Conservation (phyloP, 805 yeast species). For the Millerozyma miso region DNA sequence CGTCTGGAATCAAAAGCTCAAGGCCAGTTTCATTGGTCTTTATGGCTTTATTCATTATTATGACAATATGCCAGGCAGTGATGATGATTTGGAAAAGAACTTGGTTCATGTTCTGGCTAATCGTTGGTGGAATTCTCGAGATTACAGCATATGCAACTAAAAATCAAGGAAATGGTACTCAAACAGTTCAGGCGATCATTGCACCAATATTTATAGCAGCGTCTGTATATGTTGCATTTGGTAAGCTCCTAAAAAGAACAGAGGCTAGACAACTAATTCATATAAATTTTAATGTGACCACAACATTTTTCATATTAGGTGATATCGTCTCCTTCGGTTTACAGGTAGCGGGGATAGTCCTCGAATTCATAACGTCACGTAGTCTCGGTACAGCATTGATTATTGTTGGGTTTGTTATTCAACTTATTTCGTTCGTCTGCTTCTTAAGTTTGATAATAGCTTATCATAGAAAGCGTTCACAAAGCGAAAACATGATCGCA, state of each 20-base stretch:
- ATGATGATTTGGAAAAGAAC: constrained; percentile 3
- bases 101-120: constrained; percentile 5
- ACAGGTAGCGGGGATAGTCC: constrained; percentile 28
- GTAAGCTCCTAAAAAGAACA: not conserved
- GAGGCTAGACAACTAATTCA: constrained; percentile 12
- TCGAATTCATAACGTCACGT: constrained; percentile 11
- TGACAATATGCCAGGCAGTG: not conserved
- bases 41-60: not conserved
- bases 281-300: constrained; percentile 10
- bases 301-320: constrained; percentile 23
- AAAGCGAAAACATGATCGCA: not conserved
- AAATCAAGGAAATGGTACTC: constrained; percentile 2
- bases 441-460: constrained; percentile 11
- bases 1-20: not conserved
- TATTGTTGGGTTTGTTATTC: constrained; percentile 19
- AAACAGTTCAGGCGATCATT: constrained; percentile 2
- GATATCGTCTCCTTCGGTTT: constrained; percentile 24
- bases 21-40: not conserved
- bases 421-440: constrained; percentile 21
- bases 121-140: constrained; percentile 3
- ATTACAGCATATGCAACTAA: constrained; percentile 1
- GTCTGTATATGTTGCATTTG: constrained; percentile 2
- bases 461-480: not conserved
- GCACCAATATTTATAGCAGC: constrained; percentile 4
- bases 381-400: not conserved